Evolutionary conservation across 768 basidiomycete genomes (phyloP).

Genomic region (Coprinellus micaceus): DNA sequence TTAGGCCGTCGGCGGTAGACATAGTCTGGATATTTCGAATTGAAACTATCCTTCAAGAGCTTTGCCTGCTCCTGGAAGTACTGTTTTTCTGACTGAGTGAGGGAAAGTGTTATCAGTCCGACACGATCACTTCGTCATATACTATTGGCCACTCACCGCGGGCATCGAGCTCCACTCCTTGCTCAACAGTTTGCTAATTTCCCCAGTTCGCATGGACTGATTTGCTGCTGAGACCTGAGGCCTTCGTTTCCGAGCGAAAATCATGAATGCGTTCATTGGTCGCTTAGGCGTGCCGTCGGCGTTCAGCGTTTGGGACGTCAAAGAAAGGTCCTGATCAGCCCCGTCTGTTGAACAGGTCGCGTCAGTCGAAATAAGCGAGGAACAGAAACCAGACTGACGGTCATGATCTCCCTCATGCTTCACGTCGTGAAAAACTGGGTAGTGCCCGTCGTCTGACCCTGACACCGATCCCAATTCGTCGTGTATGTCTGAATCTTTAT

Average conservation of each 20-base stretch:
- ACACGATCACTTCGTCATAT: not conserved
- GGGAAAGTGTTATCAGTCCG: conserved; percentile 2
- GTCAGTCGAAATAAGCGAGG: conserved; percentile 10
- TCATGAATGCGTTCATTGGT: conserved; percentile 95
- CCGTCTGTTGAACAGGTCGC: conserved; percentile 23
- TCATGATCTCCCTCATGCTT: conserved; percentile 45
- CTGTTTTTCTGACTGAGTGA: conserved; percentile 66
- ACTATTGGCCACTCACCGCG: conserved; percentile 43
- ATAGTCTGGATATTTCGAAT: conserved; percentile 83
- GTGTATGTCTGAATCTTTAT: conserved; percentile 9
- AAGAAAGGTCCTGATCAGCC: conserved; percentile 29
- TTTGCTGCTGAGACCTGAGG: conserved; percentile 86
- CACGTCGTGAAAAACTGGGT: conserved; percentile 31
- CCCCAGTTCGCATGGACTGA: conserved; percentile 86
- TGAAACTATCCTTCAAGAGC: conserved; percentile 81
- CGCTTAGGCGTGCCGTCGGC: conserved; percentile 85
- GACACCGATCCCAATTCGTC: conserved; percentile 52
- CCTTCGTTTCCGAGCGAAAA: conserved; percentile 77
- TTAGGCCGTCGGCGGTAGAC: conserved; percentile 86
- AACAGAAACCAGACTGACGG: conserved; percentile 30
- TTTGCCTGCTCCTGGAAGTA: conserved; percentile 88
- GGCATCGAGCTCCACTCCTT: conserved; percentile 84
- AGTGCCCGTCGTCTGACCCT: conserved; percentile 54
- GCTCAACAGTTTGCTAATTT: conserved; percentile 84
- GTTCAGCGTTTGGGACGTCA: conserved; percentile 79